A percentile compares a stretch with the other conserved stretches of the same genome.
Conservation (phyloP, 1,284 basidiomycete genomes). For the Ceratobasidium sp. region DNA sequence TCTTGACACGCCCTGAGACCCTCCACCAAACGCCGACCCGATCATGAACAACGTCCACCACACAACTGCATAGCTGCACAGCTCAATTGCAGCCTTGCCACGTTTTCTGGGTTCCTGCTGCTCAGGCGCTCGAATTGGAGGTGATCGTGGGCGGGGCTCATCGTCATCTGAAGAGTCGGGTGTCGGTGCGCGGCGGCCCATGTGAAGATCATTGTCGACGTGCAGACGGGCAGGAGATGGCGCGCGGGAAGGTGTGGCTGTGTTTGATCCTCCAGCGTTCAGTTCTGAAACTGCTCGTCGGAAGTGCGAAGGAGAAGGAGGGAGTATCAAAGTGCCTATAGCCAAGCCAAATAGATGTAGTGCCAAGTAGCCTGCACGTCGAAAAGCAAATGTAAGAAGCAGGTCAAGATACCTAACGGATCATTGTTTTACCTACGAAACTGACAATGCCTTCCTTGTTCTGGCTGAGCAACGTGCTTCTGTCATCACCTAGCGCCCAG, state of each 20-base stretch:
- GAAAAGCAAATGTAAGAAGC: conserved; percentile 12
- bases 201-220: conserved; percentile 32
- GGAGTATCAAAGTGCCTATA: conserved; percentile 84
- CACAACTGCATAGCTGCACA: conserved; percentile 80
- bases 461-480: conserved; percentile 75
- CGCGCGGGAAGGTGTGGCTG: conserved; percentile 23
- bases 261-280: neutral
- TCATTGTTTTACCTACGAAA: conserved; percentile 71
- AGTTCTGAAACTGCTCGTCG: conserved; percentile 58
- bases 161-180: conserved; percentile 41
- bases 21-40: conserved; percentile 59
- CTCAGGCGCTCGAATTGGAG: neutral
- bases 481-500: conserved; percentile 75
- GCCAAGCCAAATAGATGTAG: conserved; percentile 91
- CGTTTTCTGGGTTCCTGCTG: conserved; percentile 62
- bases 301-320: conserved; percentile 81
- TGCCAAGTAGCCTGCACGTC: conserved; percentile 86
- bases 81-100: conserved; percentile 79
- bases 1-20: conserved; percentile 70
- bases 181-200: conserved; percentile 21
- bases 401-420: neutral
- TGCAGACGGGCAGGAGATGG: conserved; percentile 25
- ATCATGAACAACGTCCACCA: conserved; percentile 80
- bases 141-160: conserved; percentile 11
- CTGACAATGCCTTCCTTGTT: conserved; percentile 96